Evolutionary conservation across 768 basidiomycete genomes (phyloP).

Genomic region (Podaxis pistillaris): DNA sequence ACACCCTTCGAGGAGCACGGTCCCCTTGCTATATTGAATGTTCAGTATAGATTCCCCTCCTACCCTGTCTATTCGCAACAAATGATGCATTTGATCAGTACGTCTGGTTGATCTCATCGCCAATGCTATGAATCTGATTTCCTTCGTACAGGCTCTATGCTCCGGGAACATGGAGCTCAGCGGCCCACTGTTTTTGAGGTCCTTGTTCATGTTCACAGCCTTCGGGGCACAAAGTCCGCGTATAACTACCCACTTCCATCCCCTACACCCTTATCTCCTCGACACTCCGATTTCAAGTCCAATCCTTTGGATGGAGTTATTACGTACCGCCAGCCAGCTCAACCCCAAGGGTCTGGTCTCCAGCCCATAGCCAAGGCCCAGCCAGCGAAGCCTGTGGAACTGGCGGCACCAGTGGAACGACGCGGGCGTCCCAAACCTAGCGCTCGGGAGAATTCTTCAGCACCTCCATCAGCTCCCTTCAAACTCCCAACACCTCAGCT

Average conservation of each 20-base stretch:
- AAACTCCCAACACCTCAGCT: conserved; percentile 1
- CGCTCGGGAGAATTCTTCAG: not conserved
- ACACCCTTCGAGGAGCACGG: conserved; percentile 99
- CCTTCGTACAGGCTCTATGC: conserved; percentile 70
- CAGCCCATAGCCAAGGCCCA: conserved; percentile 20
- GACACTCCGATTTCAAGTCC: conserved; percentile 27
- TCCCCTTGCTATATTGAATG: conserved; percentile 92
- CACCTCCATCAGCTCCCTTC: not conserved
- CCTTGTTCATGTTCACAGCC: conserved; percentile 75
- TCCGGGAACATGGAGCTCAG: conserved; percentile 85
- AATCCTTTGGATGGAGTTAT: conserved; percentile 21
- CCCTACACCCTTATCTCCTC: conserved; percentile 45
- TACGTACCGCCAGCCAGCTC: conserved; percentile 11
- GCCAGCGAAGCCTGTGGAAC: not conserved
- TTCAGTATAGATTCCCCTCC: conserved; percentile 89
- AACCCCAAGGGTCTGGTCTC: conserved; percentile 4
- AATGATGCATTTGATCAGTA: conserved; percentile 83
- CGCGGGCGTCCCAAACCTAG: conserved; percentile 9
- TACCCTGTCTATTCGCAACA: conserved; percentile 85
- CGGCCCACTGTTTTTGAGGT: conserved; percentile 89
- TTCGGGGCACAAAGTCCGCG: conserved; percentile 84
- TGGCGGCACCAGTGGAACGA: not conserved
- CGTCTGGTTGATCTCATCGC: conserved; percentile 20
- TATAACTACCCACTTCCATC: conserved; percentile 64
- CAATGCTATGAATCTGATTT: conserved; percentile 15